Evolutionary conservation across 176 grass and related monocot genomes (phyloP), one percentile per base, ranked within the genome.

Genomic region (Avena insularis): DNA sequence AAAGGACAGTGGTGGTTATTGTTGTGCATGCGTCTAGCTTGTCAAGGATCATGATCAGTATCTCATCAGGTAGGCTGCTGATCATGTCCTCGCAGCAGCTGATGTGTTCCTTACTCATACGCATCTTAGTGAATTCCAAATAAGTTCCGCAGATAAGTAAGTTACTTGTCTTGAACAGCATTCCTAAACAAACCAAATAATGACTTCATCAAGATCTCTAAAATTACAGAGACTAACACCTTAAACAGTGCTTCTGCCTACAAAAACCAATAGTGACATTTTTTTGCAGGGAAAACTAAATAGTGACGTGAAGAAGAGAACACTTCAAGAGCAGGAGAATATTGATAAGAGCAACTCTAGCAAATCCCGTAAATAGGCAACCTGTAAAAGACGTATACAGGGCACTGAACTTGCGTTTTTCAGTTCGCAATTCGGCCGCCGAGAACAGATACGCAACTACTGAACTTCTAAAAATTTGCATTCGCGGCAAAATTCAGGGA

Each of bases 11-110:
- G 27, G 69, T 82, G 23, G 69, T 53, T 13, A 75, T 19, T 64
- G 56, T 54, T 74, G 78, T 27, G 9, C 20, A 9, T 5, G 45
- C 2, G 14, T 65, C 85, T 5, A 87, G 57, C 68, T 87, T 82
- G 19, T 17, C 68, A 40, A 75, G 1, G 12, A 82, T 81, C 45
- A 54, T 12, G 78, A 64, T 40, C 11, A 82, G 79, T 14, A 82
- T 53, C 56, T 87, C 85, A 0, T 87, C 56, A 2, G 78, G 85
- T 9, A 81, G 43, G 56, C 13, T 81, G 57, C 69, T 65, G 40
- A 87, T 74, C 57, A n/a, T 87, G 45, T 82, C 85, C 46, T 75
- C 57, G 9, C 62, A 0, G 50, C 61, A 2, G n/a, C 13, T 54
- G 67, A 0, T 38, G 9, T 1, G n/a, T 29, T 29, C 16, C 45